These are phyloP conservation scores for Pseudohyphozyma bogoriensis DNA, from an alignment of 768 basidiomycete species.

Conservation along the genomic window DNA sequence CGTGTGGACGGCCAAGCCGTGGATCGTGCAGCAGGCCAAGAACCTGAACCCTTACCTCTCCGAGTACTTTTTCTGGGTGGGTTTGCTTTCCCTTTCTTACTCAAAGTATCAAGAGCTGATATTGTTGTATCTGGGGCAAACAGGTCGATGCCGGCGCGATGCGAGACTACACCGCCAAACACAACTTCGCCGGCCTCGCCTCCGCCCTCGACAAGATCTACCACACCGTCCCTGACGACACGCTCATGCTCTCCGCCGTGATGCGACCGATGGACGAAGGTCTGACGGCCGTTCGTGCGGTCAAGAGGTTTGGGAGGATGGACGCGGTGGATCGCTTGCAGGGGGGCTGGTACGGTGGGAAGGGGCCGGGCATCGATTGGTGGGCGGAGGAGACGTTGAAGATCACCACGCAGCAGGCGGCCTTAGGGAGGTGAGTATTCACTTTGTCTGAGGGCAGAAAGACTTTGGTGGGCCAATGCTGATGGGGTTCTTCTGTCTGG, in stretches of 20 bases:
- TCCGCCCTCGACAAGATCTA: conserved; percentile 19
- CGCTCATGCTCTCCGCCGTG: conserved; percentile 26
- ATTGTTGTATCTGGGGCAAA: neutral
- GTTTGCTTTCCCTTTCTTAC: neutral
- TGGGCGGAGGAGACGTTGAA: conserved; percentile 26
- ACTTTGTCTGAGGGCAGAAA: no score
- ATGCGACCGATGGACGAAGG: conserved; percentile 16
- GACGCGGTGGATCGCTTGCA: conserved; percentile 28
- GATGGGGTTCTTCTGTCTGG: neutral
- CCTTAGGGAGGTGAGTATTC: conserved; percentile 3
- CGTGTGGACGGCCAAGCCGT: conserved; percentile 32
- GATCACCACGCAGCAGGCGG: conserved; percentile 24
- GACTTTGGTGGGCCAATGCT: no score
- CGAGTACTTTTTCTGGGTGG: conserved; percentile 31
- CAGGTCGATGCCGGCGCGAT: conserved; percentile 30
- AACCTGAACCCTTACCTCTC: conserved; percentile 22
- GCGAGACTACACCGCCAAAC: conserved; percentile 6
- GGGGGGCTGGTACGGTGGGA: conserved; percentile 32
- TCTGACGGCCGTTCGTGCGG: conserved; percentile 9
- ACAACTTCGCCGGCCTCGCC: conserved; percentile 20
- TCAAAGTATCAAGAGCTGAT: neutral
- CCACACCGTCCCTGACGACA: conserved; percentile 19
- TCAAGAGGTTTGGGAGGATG: conserved; percentile 1
- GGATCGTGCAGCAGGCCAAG: conserved; percentile 28
- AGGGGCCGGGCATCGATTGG: conserved; percentile 21